Base-by-base conservation (phyloP, 2,329 filamentous ascomycete species). In the Talaromyces funiculosus region DNA sequence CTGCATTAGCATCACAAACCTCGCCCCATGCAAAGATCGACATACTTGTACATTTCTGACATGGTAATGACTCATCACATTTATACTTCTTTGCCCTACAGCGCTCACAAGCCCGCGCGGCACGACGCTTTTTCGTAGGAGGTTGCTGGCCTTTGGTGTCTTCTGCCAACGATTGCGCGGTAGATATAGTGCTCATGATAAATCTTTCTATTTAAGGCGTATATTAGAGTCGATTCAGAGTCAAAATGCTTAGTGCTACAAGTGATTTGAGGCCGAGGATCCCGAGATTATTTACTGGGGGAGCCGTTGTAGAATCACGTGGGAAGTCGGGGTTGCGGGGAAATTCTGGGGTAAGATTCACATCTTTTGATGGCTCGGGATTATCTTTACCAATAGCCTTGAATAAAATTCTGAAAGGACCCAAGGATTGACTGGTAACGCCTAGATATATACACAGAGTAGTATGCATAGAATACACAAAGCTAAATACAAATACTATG, bases 31-130 rank as follows among this genome's bases (percentile, higher is more conserved):
- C 20, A 8, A 24, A 3, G 7, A 16, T 24, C 4, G 9, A 65
- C 74, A 62, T 66, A 79, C 77, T 77, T 64, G 72, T 74, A 67
- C 77, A 80, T 60, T 78, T 75, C 9, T 71, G 71, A 64, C 78
- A 80, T 26, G 77, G 78, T 61, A 73, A 75, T 29, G 69, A 67
- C 63, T 80, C 78, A 63, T 80, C 77, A 65, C 78, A 81, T 64
- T 78, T 79, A 67, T 81, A 79, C 68, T 81, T 81, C 68, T 80
- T 80, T 51, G 70, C 63, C 56, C 78, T 71, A 66, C 78, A 81
- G 31, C 76, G 68, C 63, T 80, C 77, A 64, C 78, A 81, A 2
- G 78, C 78, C 60, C 76, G 75, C 9, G 76, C 73, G 18, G 78
- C 76, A n/a, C 77, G 74, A n/a, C 75, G 74, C 53, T 71, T 67